Base-by-base conservation (phyloP, 257 asterid species). In the Ligustrum vulgare region DNA sequence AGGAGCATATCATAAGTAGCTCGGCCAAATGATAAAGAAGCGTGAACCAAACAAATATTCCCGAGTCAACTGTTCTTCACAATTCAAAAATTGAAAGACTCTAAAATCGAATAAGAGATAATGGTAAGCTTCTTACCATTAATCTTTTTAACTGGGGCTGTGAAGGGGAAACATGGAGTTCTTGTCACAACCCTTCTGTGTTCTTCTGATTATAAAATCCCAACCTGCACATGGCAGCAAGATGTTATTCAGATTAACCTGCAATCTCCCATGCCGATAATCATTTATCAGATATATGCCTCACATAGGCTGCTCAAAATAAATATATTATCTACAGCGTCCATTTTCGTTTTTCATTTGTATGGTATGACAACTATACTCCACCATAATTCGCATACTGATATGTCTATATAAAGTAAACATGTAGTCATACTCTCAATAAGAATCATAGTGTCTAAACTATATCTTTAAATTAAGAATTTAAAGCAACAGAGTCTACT, bases 41-140 rank as follows among this genome's bases (percentile, higher is more conserved):
- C 81, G 75, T 75, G 35, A 80, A 85, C 86, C 86, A 83, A 87
- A 83, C 84, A 85, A 85, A 87, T 85, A 87, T 81, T 85, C 86
- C 67, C 43, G 70, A n/a, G 58, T 81, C 83, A 84, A 82, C 80
- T 43, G 69, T 60, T 69, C 73, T 67, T 16, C 68, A 71, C 81
- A 63, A 70, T 72, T 72, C 79, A 71, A 71, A 72, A 34, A 54
- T 33, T 73, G 31, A 6, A 65, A 66, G 8, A 35, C 6, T 1
- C n/a, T 12, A 71, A 71, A 45, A 75, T 72, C 13, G 2, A 16
- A 63, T 16, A 37, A 35, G 15, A 7, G 2, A 39, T 0, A 68
- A 35, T 43, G 31, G 31, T 28, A 28, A 35, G 56, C 16, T 2
- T 1, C 37, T 20, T 28, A 70, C 36, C 8, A n/a, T 37, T 16